A percentile compares a stretch with the other conserved stretches of the same genome.
These are phyloP conservation scores for Microdochium paspali DNA, from an alignment of 2,329 filamentous ascomycete species.

Conservation along the genomic window DNA sequence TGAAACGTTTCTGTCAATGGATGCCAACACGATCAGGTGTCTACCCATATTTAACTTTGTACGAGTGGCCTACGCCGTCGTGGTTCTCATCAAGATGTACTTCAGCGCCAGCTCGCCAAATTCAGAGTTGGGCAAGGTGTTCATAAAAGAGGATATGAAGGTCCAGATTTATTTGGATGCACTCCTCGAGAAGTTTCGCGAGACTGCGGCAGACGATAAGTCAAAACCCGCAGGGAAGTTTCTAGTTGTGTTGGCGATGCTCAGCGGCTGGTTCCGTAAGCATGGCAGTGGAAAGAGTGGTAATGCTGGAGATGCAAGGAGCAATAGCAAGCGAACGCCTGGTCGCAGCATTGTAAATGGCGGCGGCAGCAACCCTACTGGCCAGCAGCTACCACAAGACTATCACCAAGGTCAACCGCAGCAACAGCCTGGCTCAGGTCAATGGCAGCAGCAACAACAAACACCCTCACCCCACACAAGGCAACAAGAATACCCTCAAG, in stretches of 20 bases:
- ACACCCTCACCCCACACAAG: conserved; percentile 11
- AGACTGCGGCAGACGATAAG: conserved; percentile 51
- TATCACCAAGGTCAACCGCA: conserved; percentile 1
- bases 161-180: conserved; percentile 57
- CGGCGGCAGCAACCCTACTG: background rate
- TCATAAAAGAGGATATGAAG: conserved; percentile 58
- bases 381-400: background rate
- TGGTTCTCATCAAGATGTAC: conserved; percentile 67
- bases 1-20: conserved; percentile 53
- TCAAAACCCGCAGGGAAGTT: conserved; percentile 63
- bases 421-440: conserved; percentile 1
- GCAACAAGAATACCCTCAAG: conserved; percentile 19
- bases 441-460: conserved; percentile 10
- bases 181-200: conserved; percentile 59
- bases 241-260: conserved; percentile 58
- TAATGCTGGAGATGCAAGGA: background rate
- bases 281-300: background rate
- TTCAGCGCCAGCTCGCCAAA: conserved; percentile 55
- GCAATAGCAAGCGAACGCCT: background rate
- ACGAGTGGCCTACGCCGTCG: conserved; percentile 60
- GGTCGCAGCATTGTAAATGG: background rate
- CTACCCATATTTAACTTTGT: conserved; percentile 65
- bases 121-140: conserved; percentile 59
- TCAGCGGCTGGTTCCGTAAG: conserved; percentile 1
- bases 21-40: conserved; percentile 47